Evolutionary conservation across 2,329 filamentous ascomycete genomes (phyloP).

Genomic region (Xylogone sp.): DNA sequence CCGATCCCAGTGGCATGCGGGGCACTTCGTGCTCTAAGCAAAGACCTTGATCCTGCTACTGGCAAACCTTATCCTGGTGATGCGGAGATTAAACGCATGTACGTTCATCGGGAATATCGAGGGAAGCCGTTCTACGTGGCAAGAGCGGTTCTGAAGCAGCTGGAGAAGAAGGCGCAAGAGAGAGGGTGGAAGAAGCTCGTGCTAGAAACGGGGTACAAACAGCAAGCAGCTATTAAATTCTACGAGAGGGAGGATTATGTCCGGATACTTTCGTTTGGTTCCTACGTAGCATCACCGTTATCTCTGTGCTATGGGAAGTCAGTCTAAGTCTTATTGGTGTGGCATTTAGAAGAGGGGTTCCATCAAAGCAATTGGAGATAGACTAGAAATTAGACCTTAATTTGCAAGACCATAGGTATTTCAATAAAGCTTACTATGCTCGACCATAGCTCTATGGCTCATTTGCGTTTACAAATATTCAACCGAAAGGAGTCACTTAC

Average conservation of each 20-base stretch:
- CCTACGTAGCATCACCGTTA: not conserved
- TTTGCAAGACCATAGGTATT: too few species aligned
- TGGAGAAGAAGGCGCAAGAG: not conserved
- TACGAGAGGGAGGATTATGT: not conserved
- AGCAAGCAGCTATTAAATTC: not conserved
- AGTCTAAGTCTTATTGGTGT: too few species aligned
- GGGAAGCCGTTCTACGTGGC: not conserved
- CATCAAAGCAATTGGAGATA: too few species aligned
- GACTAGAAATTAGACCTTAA: too few species aligned
- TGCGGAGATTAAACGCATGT: not conserved
- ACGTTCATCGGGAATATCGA: not conserved
- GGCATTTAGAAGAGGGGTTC: too few species aligned
- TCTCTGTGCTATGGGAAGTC: not conserved
- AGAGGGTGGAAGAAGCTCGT: not conserved
- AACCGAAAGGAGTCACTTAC: too few species aligned
- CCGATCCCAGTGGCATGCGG: not conserved
- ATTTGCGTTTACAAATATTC: too few species aligned
- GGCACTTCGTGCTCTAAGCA: not conserved
- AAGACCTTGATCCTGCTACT: not conserved
- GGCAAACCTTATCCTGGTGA: not conserved
- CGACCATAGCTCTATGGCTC: too few species aligned
- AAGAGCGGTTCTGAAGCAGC: not conserved
- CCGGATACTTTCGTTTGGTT: not conserved
- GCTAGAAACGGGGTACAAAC: not conserved
- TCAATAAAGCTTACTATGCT: too few species aligned